Evolutionary conservation across 1,284 basidiomycete genomes (phyloP), one percentile per base, ranked within the genome.

Genomic region (Irpex sp.): DNA sequence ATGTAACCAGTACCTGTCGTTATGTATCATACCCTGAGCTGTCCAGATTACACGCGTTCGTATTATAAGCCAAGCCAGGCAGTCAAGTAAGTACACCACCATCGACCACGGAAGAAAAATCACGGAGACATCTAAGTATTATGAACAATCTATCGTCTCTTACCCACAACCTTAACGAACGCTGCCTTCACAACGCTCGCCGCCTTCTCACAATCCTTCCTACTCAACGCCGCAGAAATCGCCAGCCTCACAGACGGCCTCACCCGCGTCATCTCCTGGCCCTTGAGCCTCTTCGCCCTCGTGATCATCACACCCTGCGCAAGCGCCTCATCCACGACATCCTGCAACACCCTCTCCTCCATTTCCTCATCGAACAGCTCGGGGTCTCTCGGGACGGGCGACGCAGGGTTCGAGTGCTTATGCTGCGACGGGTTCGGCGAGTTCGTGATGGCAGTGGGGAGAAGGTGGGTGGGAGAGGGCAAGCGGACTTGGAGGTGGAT

Each of bases 151-250:
- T 72, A 82, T 67, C 77, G 73, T 61, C 82, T 78, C 74, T 72
- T 85, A 11, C 78, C 74, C 17, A 88, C 72, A 9, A 94, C 86
- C 80, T 94, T 95, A 59, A 85, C 79, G 48, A 94, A 79, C 44
- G 89, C 89, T 34, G 82, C 81, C 79, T 92, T 95, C 64, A 98
- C 76, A 31, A 91, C 84, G 36, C 79, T 79, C 17, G 89, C 88
- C 1, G 95, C 93, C 80, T 94, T 96, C 79, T 97, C 95, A 62
- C 90, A 87, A 71, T 99, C 97, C 78, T 96, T 97, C 81, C 83
- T 91, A 34, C 86, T 88, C 68, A 98, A 77, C 8, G 87, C 93
- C 9, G 88, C 84, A 3, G 85, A 89, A 66, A 97, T 78, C 21
- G 90, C 89, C n/a, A 98, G 79, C 63, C 94, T 85, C 67, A 99